A percentile compares a stretch with the other conserved stretches of the same genome.
phyloP scores from a whole-genome alignment of 345 rosid genomes.

The Gynandropsis gynandra region DNA sequence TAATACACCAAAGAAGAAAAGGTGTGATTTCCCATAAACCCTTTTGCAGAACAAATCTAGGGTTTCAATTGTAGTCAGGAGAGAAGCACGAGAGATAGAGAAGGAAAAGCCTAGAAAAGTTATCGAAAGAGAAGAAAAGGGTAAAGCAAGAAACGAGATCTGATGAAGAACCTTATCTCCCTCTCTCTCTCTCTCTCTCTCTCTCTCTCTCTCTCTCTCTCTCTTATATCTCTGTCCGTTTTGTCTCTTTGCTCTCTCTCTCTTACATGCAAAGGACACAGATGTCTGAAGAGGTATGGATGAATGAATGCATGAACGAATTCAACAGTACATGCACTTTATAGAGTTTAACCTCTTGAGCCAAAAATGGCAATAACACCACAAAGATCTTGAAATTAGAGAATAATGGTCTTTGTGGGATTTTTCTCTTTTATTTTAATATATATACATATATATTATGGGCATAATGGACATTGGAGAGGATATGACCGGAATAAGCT shows the following conservation, averaged over 20 bases:
- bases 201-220: conserved; percentile 11
- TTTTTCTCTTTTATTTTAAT: not conserved
- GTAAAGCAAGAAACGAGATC: conserved; percentile 16
- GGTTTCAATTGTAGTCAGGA: conserved; percentile 24
- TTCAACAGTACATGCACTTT: conserved; percentile 19
- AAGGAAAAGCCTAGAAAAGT: not conserved
- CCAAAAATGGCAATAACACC: conserved; percentile 22
- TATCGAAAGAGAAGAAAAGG: too few relatives aligned
- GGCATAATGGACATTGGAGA: not conserved
- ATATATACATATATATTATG: conserved; percentile 13
- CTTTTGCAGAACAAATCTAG: conserved; percentile 22
- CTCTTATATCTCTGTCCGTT: conserved; percentile 27
- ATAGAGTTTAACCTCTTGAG: conserved; percentile 13
- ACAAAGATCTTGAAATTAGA: conserved; percentile 10
- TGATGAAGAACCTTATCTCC: conserved; percentile 22
- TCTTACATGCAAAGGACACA: conserved; percentile 28
- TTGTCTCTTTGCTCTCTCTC: conserved; percentile 21
- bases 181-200: conserved; percentile 20
- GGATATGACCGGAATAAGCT: too few relatives aligned
- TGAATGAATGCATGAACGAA: conserved; percentile 14
- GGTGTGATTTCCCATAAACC: conserved; percentile 9
- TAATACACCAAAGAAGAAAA: not conserved
- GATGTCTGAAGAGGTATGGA: conserved; percentile 19
- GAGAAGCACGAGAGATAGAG: conserved; percentile 11
- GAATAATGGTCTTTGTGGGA: conserved; percentile 12